Evolutionary conservation across 164 flowering plant species (phyloP), one percentile per base, ranked within the genome.

Genomic region (Saururus chinensis): DNA sequence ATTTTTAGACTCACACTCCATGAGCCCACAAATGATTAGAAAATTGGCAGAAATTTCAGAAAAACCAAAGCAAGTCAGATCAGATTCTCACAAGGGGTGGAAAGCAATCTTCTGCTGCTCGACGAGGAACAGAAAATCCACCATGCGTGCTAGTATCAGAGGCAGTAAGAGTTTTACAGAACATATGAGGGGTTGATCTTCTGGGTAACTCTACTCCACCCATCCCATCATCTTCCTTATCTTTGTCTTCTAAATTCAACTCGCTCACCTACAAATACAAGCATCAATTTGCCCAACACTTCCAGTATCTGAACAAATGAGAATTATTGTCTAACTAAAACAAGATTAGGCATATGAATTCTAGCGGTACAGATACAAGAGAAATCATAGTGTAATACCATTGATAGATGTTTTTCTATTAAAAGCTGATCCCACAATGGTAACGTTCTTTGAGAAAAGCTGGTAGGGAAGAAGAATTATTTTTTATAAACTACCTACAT

Each of bases 121-220:
- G 74, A 26, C 98, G 89, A 55, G 98, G 98, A 66, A 92, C 98
- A 41, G 98, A 92, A 70, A 92, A 92, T 48, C 98, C 98, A 64
- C 98, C 98, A 71, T 92, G 98, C 16, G 96, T 88, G 76, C 96
- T 89, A 21, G 98, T 92, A 71, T 92, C 98, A 45, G 98, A 92
- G 65, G 96, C 96, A 9, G 98, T 92, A 4, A 92, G 81, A 16
- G 98, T 92, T 70, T 92, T 92, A 79, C 98, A 92, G 73, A 92
- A 92, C 98, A 92, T 92, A 62, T 92, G 96, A 57, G 98, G 88
- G 40, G 96, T 88, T 30, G 86, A 76, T 77, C 77, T 89, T 57
- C 70, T 67, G 9, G 81, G 79, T 19, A 70, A 64, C 42, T 74
- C 80, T 45, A 75, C 87, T 58, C 64, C 70, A 23, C 73, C 84